Base-by-base conservation (phyloP, 495 filamentous ascomycete genomes). In the Cercophora sp. region DNA sequence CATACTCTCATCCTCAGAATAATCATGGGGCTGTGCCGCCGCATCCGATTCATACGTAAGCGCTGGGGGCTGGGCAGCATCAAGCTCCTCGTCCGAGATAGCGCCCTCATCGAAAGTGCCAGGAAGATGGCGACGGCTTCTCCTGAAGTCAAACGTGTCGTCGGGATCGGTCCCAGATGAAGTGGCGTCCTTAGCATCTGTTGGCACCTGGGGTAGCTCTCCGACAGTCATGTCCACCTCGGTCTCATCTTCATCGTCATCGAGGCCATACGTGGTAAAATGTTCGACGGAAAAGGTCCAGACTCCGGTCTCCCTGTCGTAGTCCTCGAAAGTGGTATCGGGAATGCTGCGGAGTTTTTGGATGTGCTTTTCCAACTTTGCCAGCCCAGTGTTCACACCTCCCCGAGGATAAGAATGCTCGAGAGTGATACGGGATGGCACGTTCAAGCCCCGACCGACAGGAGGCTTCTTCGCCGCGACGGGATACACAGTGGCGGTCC, bases 211-310 rank as follows among this genome's bases (percentile, higher is more conserved):
- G 24, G 42, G n/a, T 1, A 39, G n/a, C 23, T 35, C 54, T 19
- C 25, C 24, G 13, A 48, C 11, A 23, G 48, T 51, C 9, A 40
- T 20, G 11, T 70, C 81, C 59, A 70, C 72, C 42, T 79, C 80
- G 13, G 83, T 79, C 29, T 89, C 87, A 39, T 89, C 74, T 42
- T 79, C 80, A 22, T 88, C 87, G 36, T 91, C 87, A 56, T 93
- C 88, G 43, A 96, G 75, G n/a, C 85, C 90, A 66, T 98, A 98
- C 8, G 90, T 96, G 13, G 90, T 96, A 69, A 91, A 98, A 69
- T 98, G 93, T 53, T 89, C 83, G 32, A 98, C 93, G 16, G 75
- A 84, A 73, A 98, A 98, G 5, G 80, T 79, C 93, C 93, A 98
- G 20, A 86, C 80, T 46, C 93, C 93, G 25, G 82, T 88, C 16